Conservation (phyloP, 352 stramenopile genomes). For the Phytophthora sp. region DNA sequence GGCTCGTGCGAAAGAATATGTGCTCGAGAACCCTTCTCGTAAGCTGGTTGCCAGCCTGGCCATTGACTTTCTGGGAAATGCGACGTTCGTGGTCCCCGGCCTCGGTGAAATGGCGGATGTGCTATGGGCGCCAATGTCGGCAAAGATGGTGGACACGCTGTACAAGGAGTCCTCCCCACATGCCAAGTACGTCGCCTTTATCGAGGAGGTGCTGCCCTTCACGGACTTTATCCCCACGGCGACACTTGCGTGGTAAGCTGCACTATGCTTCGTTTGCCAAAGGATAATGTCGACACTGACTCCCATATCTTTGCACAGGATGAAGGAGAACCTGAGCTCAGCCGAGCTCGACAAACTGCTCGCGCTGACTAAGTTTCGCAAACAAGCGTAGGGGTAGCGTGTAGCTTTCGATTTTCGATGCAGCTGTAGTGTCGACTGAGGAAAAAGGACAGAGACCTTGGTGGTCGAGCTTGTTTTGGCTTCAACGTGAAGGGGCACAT, state of each 20-base stretch:
- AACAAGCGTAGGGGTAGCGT: constrained; percentile 14
- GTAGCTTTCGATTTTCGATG: constrained; percentile 9
- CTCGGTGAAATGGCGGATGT: constrained; percentile 92
- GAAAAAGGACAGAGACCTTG: constrained; percentile 20
- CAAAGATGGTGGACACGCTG: constrained; percentile 89
- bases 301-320: constrained; percentile 21
- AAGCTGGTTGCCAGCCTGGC: constrained; percentile 78
- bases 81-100: constrained; percentile 86
- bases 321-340: constrained; percentile 65
- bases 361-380: constrained; percentile 26
- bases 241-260: constrained; percentile 88
- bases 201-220: constrained; percentile 92
- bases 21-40: constrained; percentile 58
- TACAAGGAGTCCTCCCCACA: constrained; percentile 89
- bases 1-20: constrained; percentile 41
- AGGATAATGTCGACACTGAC: background rate
- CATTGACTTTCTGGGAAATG: constrained; percentile 91
- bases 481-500: constrained; percentile 23
- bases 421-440: constrained; percentile 22
- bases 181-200: constrained; percentile 87
- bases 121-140: constrained; percentile 92
- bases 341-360: constrained; percentile 43
- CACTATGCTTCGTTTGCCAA: background rate
- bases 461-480: constrained; percentile 15
- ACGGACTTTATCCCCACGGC: constrained; percentile 96